A percentile compares a stretch with the other conserved stretches of the same genome.
phyloP scores from a whole-genome alignment of 441 rosid species.

The Adansonia madagascariensis region DNA sequence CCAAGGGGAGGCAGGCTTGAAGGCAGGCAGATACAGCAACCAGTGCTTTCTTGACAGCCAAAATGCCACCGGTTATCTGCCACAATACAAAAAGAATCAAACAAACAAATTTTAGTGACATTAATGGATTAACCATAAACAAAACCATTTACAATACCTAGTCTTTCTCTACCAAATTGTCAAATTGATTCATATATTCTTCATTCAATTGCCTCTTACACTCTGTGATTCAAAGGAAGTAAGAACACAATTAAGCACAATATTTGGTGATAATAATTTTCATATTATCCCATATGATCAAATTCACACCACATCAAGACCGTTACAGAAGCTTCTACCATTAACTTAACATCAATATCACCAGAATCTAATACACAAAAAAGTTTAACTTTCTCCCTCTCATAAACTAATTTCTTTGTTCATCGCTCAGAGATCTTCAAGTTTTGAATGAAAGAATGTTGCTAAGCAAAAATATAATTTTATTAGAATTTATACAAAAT shows the following conservation, averaged over 20 bases:
- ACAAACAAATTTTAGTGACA: background rate
- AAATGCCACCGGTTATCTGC: constrained; percentile 55
- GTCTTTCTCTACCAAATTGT: background rate
- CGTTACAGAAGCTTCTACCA: background rate
- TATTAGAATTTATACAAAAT: too few species aligned
- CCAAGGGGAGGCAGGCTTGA: constrained; percentile 40
- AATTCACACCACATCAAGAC: background rate
- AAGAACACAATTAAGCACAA: background rate
- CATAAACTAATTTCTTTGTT: too few species aligned
- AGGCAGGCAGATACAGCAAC: constrained; percentile 52
- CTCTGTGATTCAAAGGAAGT: background rate
- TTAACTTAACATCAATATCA: background rate
- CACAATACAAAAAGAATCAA: constrained; percentile 19
- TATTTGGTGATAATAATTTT: too few species aligned
- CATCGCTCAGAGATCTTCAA: too few species aligned
- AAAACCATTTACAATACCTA: background rate
- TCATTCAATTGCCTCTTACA: background rate
- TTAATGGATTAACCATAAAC: background rate
- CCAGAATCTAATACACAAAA: background rate
- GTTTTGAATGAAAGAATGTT: too few species aligned
- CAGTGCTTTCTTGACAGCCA: constrained; percentile 71
- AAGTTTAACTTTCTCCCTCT: too few species aligned
- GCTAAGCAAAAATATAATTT: too few species aligned
- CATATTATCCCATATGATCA: background rate
- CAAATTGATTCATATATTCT: background rate